Percentiles rank a stretch among this genome's conserved stretches.
phyloP scores from a whole-genome alignment of 1,284 basidiomycete genomes.

The Ceratobasidium papillatum region DNA sequence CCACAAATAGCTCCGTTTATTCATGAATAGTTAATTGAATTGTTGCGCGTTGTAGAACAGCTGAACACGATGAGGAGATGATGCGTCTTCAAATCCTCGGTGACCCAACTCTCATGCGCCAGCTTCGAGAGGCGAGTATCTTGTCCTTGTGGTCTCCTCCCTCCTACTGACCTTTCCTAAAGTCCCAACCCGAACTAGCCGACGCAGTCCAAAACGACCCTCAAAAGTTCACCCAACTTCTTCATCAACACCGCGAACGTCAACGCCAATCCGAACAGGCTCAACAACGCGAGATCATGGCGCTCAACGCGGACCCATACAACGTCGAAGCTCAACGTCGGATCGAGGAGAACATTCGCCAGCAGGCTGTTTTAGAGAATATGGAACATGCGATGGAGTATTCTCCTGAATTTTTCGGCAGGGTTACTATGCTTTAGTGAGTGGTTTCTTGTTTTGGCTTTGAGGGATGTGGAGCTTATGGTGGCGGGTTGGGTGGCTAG shows the following conservation, averaged over 20 bases:
- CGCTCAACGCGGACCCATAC: slow-evolving; percentile 85
- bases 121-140: slow-evolving; percentile 70
- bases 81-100: slow-evolving; percentile 89
- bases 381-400: slow-evolving; percentile 92
- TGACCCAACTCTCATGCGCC: slow-evolving; percentile 79
- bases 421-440: slow-evolving; percentile 96
- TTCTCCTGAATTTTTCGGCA: slow-evolving; percentile 91
- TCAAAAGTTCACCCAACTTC: slow-evolving; percentile 74
- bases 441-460: slow-evolving; percentile 50
- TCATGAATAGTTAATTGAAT: background rate
- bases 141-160: slow-evolving; percentile 6
- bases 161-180: slow-evolving; percentile 18
- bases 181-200: slow-evolving; percentile 84
- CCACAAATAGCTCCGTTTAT: slow-evolving; percentile 43
- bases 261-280: slow-evolving; percentile 63
- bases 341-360: slow-evolving; percentile 94
- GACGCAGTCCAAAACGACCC: slow-evolving; percentile 75
- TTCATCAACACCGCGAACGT: slow-evolving; percentile 68
- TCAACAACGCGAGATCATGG: slow-evolving; percentile 70
- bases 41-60: slow-evolving; percentile 57
- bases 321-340: slow-evolving; percentile 90
- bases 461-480: background rate
- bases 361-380: slow-evolving; percentile 91
- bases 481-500: slow-evolving; percentile 52
- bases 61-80: slow-evolving; percentile 86